A percentile compares a stretch with the other conserved stretches of the same genome.
Conservation (phyloP, 257 asterid genomes). For the Nicotiana sylvestris region DNA sequence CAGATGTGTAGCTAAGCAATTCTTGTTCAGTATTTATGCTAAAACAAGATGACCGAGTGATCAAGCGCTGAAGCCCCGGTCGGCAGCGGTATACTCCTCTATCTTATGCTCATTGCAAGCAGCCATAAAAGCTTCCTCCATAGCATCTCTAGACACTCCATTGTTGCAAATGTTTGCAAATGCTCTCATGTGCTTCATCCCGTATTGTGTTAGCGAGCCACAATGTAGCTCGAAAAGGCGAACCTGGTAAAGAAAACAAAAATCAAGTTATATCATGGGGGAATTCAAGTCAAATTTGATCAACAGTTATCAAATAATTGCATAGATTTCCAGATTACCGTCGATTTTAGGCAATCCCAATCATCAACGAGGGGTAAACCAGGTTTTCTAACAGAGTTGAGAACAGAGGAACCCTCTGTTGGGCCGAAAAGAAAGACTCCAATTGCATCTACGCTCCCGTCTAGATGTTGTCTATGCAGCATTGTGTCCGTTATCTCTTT, state of each 20-base stretch:
- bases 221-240: conserved; percentile 65
- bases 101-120: conserved; percentile 38
- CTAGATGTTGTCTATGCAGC: conserved; percentile 57
- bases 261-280: neutral
- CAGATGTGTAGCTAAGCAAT: neutral
- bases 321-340: conserved; percentile 29
- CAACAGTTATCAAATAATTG: neutral
- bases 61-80: conserved; percentile 52
- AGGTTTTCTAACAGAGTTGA: conserved; percentile 32
- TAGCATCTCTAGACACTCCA: conserved; percentile 23
- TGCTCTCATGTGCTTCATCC: conserved; percentile 87
- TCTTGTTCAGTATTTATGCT: neutral
- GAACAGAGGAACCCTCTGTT: conserved; percentile 35
- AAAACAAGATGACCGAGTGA: neutral
- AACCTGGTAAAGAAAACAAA: conserved; percentile 34
- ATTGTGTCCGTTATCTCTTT: conserved; percentile 47
- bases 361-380: conserved; percentile 75
- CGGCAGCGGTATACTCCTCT: conserved; percentile 25
- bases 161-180: conserved; percentile 80
- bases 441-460: conserved; percentile 47
- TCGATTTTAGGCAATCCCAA: conserved; percentile 82
- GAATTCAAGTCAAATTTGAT: neutral
- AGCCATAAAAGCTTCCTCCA: conserved; percentile 66
- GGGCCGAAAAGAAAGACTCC: conserved; percentile 66
- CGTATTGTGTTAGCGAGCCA: conserved; percentile 68